Evolutionary conservation across 352 stramenopile species (phyloP), one percentile per base, ranked within the genome.

Genomic region (Sclerospora graminicola): DNA sequence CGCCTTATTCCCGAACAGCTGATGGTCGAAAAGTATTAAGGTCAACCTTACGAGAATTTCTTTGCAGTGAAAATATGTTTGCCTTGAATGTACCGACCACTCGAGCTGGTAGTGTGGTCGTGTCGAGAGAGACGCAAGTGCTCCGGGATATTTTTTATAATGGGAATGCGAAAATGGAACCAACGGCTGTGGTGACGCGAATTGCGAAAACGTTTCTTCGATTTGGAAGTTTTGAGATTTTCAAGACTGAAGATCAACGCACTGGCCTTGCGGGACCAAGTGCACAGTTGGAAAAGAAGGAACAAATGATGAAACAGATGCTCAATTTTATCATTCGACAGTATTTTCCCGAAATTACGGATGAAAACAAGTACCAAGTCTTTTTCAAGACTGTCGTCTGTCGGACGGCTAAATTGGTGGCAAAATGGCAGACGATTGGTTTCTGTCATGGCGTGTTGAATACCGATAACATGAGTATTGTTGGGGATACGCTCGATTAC

Each of bases 181-280:
- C 73, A 1, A 83, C 72, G 0, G 83, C 84, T 14, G 84, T 95
- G 10, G 75, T 96, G 8, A 68, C 84, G 33, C 73, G 94, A 45
- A 82, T 98, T 26, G 89, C 90, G 1, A 71, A 81, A 13, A 96
- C 65, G 34, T 99, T 99, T 52, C 50, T 97, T 5, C 73, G 95
- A 30, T 95, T 99, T 51, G 95, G 95, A 16, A 95, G 89, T 54
- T 94, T 99, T 37, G 94, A 99, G 66, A 82, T 98, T 47, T 97
- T 97, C 64, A 96, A 94, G 46, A 50, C 66, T 8, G 63, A 60
- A 29, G 82, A 95, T 40, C 21, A 61, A 2, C 41, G 63, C 16
- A 89, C 80, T 8, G 81, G 71, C 0, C 62, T 80, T 15, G 43
- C 54, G 3, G 85, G 85, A 0, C 82, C 85, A 1, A 92, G 80